Evolutionary conservation across 192 early-diverging fungal species (phyloP).

Genomic region (Backusella circina): DNA sequence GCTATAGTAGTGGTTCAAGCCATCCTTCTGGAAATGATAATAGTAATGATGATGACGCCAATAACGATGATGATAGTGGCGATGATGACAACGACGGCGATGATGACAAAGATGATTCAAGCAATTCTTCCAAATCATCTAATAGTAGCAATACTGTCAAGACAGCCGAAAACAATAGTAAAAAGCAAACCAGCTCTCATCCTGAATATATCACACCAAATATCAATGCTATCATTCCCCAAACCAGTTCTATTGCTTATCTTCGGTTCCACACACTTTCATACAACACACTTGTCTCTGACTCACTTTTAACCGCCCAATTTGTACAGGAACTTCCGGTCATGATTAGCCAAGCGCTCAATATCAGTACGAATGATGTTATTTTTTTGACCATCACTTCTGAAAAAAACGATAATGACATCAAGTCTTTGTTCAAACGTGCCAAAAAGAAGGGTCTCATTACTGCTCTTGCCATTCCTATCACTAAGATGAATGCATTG

Average conservation of each 20-base stretch:
- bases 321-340: conserved; percentile 25
- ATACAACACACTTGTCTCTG: conserved; percentile 20
- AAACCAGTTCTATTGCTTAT: background rate
- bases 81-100: background rate
- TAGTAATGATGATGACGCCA: background rate
- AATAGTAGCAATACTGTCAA: background rate
- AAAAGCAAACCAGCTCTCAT: background rate
- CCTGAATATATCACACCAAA: conserved; percentile 23
- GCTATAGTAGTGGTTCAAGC: background rate
- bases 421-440: background rate
- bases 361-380: conserved; percentile 15
- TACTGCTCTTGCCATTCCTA: conserved; percentile 23
- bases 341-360: conserved; percentile 9
- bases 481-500: background rate
- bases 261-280: conserved; percentile 25
- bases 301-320: conserved; percentile 23
- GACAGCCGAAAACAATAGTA: background rate
- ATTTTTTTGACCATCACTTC: conserved; percentile 26
- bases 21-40: background rate
- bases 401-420: background rate
- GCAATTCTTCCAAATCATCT: background rate
- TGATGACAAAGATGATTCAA: background rate
- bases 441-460: conserved; percentile 11
- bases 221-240: conserved; percentile 15
- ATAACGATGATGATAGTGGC: background rate